Base-by-base conservation (phyloP, 2,329 filamentous ascomycete genomes). In the Hypoxylon sp. region DNA sequence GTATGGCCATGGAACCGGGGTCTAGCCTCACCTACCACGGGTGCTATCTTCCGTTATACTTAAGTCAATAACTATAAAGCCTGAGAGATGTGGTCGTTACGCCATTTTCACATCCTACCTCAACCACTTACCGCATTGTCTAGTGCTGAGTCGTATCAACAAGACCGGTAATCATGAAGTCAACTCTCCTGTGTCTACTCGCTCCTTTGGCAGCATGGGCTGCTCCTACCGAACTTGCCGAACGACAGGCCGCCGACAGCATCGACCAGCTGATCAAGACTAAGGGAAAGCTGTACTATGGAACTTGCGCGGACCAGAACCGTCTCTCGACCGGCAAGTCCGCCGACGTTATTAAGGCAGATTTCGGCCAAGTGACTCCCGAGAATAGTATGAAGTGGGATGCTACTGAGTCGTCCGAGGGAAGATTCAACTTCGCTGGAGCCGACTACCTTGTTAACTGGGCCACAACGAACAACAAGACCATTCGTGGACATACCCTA, bases 311-410 rank as follows among this genome's bases (percentile, higher is more conserved):
- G 1, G 89, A 91, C 74, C 81, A 86, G 73, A 80, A 80, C 67
- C 82, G 80, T 10, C 83, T 91, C 3, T 80, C 75, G 34, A 75
- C 80, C 9, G 82, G 80, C 60, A 81, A 83, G 69, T 87, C 84
- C 64, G 82, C 83, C n/a, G 82, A 82, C 63, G 83, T 90, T 73
- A 87, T 91, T 77, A 83, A 84, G 68, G 80, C 82, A 58, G 81
- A 90, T 77, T 91, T 91, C 68, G 89, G 89, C 19, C 85, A 88
- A 76, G 81, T 92, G 21, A 91, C 89, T 0, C 85, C 86, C 1
- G 90, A 92, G 81, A 91, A 92, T 82, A 87, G 83, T 75, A 90
- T 91, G 86, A 91, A 92, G 79, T 92, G 89, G 89, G 87, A 90
- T 71, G 80, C 84, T 34, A 76, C 74, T 63, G 76, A 79, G 72